Conservation (phyloP, 352 stramenopile genomes). For the Peronosclerospora sorghi region DNA sequence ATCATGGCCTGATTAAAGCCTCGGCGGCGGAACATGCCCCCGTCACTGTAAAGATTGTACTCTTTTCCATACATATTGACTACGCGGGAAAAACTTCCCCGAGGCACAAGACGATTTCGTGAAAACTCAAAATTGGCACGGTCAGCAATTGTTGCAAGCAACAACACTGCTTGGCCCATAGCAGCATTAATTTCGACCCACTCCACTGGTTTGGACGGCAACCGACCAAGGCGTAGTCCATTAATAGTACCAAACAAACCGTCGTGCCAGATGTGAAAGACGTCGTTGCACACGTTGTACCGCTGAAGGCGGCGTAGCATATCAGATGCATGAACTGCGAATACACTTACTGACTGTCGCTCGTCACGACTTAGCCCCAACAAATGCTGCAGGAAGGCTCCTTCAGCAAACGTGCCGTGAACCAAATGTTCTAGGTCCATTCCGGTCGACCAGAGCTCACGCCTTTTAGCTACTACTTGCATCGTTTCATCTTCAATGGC, state of each 20-base stretch:
- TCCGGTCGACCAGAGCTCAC: constrained; percentile 63
- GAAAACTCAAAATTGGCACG: constrained; percentile 77
- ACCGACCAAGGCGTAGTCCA: constrained; percentile 66
- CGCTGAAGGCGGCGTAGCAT: constrained; percentile 68
- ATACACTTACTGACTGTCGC: constrained; percentile 60
- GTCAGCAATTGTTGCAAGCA: constrained; percentile 75
- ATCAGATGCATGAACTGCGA: constrained; percentile 70
- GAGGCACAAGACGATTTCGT: constrained; percentile 69
- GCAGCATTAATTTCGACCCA: constrained; percentile 87
- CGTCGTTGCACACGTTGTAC: constrained; percentile 86
- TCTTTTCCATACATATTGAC: constrained; percentile 78
- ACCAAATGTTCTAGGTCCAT: constrained; percentile 62
- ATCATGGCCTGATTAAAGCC: constrained; percentile 89
- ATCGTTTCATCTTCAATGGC: constrained; percentile 45
- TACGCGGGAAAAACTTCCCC: constrained; percentile 80
- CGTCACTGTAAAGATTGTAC: constrained; percentile 71
- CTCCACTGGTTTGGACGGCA: constrained; percentile 75
- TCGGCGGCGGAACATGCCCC: constrained; percentile 77
- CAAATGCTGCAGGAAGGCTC: constrained; percentile 67
- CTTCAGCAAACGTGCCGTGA: constrained; percentile 58
- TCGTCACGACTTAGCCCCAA: constrained; percentile 64
- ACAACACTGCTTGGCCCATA: constrained; percentile 71
- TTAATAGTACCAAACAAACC: constrained; percentile 86
- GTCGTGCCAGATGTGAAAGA: constrained; percentile 89
- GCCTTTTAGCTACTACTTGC: constrained; percentile 41